Base-by-base conservation (phyloP, 495 filamentous ascomycete species). In the Hyaloscypha bicolor region DNA sequence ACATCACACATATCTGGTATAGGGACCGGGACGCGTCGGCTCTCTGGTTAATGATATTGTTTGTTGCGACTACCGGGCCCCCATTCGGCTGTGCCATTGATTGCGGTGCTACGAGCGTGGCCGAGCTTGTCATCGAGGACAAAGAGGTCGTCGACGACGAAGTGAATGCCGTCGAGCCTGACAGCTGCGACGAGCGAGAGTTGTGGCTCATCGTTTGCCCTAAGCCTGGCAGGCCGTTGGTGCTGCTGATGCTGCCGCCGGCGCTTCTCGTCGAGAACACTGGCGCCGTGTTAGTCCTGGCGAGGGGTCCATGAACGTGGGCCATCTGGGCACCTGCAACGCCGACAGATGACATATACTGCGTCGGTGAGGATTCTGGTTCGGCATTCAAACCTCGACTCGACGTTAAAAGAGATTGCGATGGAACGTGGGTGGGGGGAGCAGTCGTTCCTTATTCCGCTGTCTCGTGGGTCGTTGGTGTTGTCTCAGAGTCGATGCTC, bases 21-120 rank as follows among this genome's bases (percentile, higher is more conserved):
- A 99, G 87, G 25, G 93, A 97, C 55, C 88, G 85, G 62, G 90
- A 89, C 69, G 93, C 90, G 74, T 95, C 94, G 76, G 93, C 96
- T 66, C 86, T 88, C 74, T 91, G 90, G 78, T 98, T 99, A 81
- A 98, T 96, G 78, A 99, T 96, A 75, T 94, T 96, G 76, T 91
- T 85, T 72, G 90, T 90, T 42, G 91, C 88, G 64, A 87, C 77
- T 65, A 93, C 85, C 55, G 85, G 87, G 60, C 83, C 87, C 69
- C 84, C 85, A 69, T 81, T 82, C 56, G 60, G 14, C 29, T 57
- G 65, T 55, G 57, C 31, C 60, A 68, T 68, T 31, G 55, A 57
- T 53, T 39, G 65, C 4, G 79, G 71, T 19, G 77, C 62, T 32
- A 79, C 71, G 16, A 76, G 65, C 14, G 79, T 81, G 32, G 77